These are phyloP conservation scores for Dillenia suffruticosa DNA, from an alignment of 164 flowering plant species.

Conservation along the genomic window DNA sequence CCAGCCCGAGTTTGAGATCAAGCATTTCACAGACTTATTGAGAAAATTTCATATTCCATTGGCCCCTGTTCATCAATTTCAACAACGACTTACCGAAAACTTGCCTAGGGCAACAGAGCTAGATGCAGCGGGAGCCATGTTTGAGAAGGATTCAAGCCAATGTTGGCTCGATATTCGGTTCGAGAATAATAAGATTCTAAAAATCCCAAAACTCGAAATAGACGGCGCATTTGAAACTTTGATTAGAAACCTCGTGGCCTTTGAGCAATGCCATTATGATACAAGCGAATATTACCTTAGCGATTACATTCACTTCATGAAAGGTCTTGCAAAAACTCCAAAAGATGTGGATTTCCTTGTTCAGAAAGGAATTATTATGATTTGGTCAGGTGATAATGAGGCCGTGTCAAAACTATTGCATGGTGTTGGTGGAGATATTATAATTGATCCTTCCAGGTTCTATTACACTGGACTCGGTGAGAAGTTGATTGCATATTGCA, in stretches of 20 bases:
- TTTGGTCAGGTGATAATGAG: background rate
- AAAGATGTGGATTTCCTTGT: constrained; percentile 18
- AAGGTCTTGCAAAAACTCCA: constrained; percentile 5
- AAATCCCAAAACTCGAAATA: constrained; percentile 6
- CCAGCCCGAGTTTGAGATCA: too few relatives aligned
- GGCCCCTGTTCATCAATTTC: too few relatives aligned
- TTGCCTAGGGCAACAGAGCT: too few relatives aligned
- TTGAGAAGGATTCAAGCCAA: too few relatives aligned
- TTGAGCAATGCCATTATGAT: constrained; percentile 21
- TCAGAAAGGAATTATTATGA: constrained; percentile 1
- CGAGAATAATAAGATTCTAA: too few relatives aligned
- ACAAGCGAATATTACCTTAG: background rate
- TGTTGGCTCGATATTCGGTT: too few relatives aligned
- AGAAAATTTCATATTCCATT: too few relatives aligned
- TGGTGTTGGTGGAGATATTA: background rate
- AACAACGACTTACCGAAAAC: too few relatives aligned
- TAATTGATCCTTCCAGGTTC: background rate
- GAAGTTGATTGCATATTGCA: too few relatives aligned
- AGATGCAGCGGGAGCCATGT: too few relatives aligned
- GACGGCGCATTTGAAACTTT: background rate
- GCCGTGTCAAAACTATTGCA: background rate
- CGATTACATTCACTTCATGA: constrained; percentile 10
- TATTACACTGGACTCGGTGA: background rate
- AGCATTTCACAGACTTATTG: too few relatives aligned
- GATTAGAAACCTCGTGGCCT: constrained; percentile 14